These are phyloP conservation scores for Leccinum longicurvipes DNA, from an alignment of 768 basidiomycete species.

Conservation along the genomic window DNA sequence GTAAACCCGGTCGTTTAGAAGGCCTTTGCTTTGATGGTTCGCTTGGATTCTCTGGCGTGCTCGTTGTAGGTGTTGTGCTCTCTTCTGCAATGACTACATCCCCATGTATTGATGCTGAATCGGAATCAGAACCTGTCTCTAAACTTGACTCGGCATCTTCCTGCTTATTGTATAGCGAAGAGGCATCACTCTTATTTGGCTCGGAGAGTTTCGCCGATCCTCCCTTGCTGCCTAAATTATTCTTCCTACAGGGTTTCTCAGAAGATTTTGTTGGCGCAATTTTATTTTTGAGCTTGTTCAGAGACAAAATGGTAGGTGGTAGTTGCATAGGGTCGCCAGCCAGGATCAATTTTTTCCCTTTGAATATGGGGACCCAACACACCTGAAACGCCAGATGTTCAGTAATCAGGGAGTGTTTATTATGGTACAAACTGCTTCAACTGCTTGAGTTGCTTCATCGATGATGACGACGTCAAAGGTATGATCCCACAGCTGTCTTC, in stretches of 20 bases:
- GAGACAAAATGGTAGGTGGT: conserved; percentile 85
- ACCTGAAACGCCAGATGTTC: conserved; percentile 4
- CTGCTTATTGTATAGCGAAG: background rate
- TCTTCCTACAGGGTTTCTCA: background rate
- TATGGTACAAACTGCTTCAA: conserved; percentile 74
- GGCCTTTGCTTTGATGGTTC: conserved; percentile 10
- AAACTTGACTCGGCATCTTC: conserved; percentile 7
- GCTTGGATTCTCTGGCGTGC: background rate
- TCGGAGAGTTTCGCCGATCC: background rate
- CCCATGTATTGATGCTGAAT: conserved; percentile 16
- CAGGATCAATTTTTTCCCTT: conserved; percentile 83
- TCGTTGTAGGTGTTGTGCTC: background rate
- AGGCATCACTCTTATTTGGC: background rate
- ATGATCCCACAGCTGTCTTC: conserved; percentile 70
- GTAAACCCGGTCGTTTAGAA: conserved; percentile 29
- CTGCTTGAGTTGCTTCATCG: conserved; percentile 95
- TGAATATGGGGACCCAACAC: conserved; percentile 95
- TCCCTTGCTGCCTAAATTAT: background rate
- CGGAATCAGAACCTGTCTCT: conserved; percentile 13
- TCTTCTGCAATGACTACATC: conserved; percentile 24
- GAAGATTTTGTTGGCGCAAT: conserved; percentile 3
- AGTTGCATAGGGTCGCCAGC: conserved; percentile 97
- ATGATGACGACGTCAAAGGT: conserved; percentile 93
- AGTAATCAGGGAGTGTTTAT: background rate
- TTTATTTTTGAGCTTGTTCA: conserved; percentile 42